Percentiles rank a stretch among this genome's conserved stretches.
phyloP scores from a whole-genome alignment of 2,329 filamentous ascomycete genomes.

The Calonectria henricotiae region DNA sequence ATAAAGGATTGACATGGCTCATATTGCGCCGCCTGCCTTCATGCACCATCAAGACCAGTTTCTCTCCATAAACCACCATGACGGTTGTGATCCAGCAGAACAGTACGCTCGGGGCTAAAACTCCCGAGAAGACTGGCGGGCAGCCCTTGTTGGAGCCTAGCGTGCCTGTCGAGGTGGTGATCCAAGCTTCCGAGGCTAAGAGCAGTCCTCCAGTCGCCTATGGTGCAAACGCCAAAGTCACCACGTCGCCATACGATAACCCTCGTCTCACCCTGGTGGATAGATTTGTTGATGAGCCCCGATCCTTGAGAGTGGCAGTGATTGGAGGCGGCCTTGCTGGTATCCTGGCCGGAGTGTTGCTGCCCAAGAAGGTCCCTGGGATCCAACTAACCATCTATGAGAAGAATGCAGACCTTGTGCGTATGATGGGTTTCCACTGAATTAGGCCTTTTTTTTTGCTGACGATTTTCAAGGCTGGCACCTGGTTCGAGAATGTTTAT shows the following conservation, averaged over 20 bases:
- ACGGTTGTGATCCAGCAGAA: slow-evolving; percentile 36
- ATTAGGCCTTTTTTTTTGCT: slow-evolving; percentile 1
- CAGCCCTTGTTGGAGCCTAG: slow-evolving; percentile 28
- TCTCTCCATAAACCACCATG: slow-evolving; percentile 30
- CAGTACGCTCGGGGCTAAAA: slow-evolving; percentile 21
- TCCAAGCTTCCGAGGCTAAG: slow-evolving; percentile 29
- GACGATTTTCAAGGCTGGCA: slow-evolving; percentile 61
- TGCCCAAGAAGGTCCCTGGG: slow-evolving; percentile 79
- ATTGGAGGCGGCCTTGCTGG: slow-evolving; percentile 59
- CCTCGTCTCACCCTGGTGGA: slow-evolving; percentile 52
- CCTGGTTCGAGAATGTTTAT: slow-evolving; percentile 73
- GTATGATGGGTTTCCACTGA: slow-evolving; percentile 51
- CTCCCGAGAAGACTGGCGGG: slow-evolving; percentile 27
- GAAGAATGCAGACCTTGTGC: slow-evolving; percentile 78
- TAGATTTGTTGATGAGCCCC: slow-evolving; percentile 57
- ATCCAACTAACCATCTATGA: slow-evolving; percentile 78
- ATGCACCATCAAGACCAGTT: background rate
- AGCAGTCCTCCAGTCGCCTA: slow-evolving; percentile 30
- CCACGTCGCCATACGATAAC: slow-evolving; percentile 45
- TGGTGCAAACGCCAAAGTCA: slow-evolving; percentile 41
- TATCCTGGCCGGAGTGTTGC: slow-evolving; percentile 73
- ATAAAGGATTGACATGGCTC: slow-evolving; percentile 40
- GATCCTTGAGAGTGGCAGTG: slow-evolving; percentile 56
- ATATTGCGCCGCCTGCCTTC: background rate
- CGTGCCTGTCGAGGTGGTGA: slow-evolving; percentile 27